These are phyloP conservation scores for Phytophthora ramorum DNA, from an alignment of 352 stramenopile species.

Conservation along the genomic window DNA sequence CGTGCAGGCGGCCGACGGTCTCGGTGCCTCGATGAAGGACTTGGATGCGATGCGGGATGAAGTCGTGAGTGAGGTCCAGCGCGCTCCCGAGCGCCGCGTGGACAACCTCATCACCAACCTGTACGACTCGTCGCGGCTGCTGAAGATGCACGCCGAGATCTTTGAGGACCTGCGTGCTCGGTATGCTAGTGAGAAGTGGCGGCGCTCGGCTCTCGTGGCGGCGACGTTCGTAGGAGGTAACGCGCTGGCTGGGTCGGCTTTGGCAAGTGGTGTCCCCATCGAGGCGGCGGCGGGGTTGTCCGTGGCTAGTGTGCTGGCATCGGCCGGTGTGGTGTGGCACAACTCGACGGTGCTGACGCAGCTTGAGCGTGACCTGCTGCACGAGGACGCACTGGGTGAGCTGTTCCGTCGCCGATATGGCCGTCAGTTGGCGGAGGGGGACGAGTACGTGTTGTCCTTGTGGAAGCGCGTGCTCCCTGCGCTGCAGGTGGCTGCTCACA, in stretches of 20 bases:
- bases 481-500: conserved; percentile 88
- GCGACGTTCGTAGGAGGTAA: conserved; percentile 77
- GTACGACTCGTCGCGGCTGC: conserved; percentile 90
- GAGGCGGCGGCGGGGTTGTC: conserved; percentile 88
- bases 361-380: conserved; percentile 88
- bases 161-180: conserved; percentile 84
- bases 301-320: conserved; percentile 76
- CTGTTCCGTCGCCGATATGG: conserved; percentile 95
- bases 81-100: conserved; percentile 96
- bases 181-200: conserved; percentile 85
- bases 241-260: conserved; percentile 70
- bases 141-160: conserved; percentile 96
- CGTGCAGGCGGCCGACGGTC: conserved; percentile 51
- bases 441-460: conserved; percentile 97
- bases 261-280: conserved; percentile 81
- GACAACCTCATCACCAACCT: conserved; percentile 99
- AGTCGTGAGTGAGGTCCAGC: conserved; percentile 97
- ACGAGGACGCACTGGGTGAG: conserved; percentile 88
- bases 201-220: conserved; percentile 67
- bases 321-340: conserved; percentile 90
- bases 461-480: conserved; percentile 92
- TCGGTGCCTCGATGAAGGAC: conserved; percentile 91
- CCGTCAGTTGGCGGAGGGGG: conserved; percentile 95
- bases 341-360: conserved; percentile 89
- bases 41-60: conserved; percentile 97